A percentile compares a stretch with the other conserved stretches of the same genome.
These are phyloP conservation scores for Omphalea diandra DNA, from an alignment of 441 rosid species.

Conservation along the genomic window DNA sequence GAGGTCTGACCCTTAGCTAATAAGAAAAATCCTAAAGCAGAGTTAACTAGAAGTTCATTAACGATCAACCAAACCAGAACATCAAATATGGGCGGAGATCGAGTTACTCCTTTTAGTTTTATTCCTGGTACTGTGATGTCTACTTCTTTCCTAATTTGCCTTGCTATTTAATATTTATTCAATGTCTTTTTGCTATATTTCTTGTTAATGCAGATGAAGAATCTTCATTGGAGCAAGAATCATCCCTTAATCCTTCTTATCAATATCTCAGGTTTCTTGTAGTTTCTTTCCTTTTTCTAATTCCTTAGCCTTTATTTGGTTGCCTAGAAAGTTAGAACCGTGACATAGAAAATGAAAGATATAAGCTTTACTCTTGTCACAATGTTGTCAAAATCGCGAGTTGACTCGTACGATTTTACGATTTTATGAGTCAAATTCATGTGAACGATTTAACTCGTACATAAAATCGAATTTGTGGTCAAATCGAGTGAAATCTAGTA, in stretches of 20 bases:
- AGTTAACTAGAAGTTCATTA: too few species aligned
- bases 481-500: too few species aligned
- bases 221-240: constrained; percentile 13
- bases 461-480: too few species aligned
- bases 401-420: too few species aligned
- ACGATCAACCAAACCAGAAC: too few species aligned
- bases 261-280: constrained; percentile 15
- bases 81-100: constrained; percentile 32
- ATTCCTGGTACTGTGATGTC: constrained; percentile 16
- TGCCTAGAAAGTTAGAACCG: neutral
- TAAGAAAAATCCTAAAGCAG: too few species aligned
- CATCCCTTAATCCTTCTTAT: constrained; percentile 1
- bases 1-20: too few species aligned
- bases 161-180: neutral
- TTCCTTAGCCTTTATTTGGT: neutral
- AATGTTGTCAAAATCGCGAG: too few species aligned
- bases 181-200: neutral
- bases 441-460: too few species aligned
- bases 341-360: neutral
- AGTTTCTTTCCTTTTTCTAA: neutral
- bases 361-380: neutral
- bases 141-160: neutral
- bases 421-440: too few species aligned
- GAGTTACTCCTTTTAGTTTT: neutral
- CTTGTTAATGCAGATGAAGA: constrained; percentile 14